Conservation (phyloP, 371 early-diverging fungal genomes). For the Umbelopsis sp. region DNA sequence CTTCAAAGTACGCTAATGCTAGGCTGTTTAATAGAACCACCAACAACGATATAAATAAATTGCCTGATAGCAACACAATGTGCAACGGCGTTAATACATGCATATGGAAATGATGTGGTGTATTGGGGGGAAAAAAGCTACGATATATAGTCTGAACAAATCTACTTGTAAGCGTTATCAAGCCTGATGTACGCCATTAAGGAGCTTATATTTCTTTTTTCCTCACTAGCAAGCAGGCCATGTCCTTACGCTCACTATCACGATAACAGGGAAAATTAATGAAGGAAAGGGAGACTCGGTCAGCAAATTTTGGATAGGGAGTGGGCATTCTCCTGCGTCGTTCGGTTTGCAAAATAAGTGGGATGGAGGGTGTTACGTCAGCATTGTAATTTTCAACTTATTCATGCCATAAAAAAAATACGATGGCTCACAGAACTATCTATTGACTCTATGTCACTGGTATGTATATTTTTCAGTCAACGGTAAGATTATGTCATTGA, state of each 20-base stretch:
- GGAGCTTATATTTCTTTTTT: background rate
- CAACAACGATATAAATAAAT: background rate
- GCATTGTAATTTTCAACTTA: no score
- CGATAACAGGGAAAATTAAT: background rate
- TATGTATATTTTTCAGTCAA: no score
- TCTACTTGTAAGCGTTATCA: background rate
- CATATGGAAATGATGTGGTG: background rate
- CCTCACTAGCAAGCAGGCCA: background rate
- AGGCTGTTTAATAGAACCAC: background rate
- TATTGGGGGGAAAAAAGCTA: background rate
- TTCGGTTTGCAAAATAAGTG: background rate
- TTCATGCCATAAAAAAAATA: no score
- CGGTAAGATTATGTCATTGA: no score
- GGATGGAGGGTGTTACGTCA: no score
- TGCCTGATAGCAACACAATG: conserved; percentile 5
- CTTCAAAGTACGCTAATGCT: conserved; percentile 7
- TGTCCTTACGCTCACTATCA: background rate
- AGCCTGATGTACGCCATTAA: background rate
- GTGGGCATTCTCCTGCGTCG: background rate
- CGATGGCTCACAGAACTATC: no score
- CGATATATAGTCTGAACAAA: no score
- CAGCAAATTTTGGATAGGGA: background rate
- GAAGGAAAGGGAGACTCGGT: background rate
- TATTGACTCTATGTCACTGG: no score
- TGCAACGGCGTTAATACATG: background rate